Percentiles rank a stretch among this genome's conserved stretches.
Evolutionary conservation across 2,329 filamentous ascomycete genomes (phyloP).

Genomic region (Sarocladiaceae sp.): DNA sequence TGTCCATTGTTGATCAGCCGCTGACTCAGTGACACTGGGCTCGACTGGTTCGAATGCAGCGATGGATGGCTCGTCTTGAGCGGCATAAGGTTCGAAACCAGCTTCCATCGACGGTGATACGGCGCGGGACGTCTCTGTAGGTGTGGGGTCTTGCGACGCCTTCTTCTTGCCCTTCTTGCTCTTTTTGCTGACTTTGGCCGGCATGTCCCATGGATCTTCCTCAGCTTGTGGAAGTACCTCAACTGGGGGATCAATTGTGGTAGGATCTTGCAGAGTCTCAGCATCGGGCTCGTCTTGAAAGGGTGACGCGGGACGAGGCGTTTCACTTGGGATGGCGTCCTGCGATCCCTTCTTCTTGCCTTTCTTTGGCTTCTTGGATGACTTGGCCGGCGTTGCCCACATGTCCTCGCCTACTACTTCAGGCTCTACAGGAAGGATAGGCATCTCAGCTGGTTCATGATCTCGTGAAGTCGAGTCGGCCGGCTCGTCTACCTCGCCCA

Average conservation of each 20-base stretch:
- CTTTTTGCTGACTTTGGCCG: constrained; percentile 11
- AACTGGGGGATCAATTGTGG: background rate
- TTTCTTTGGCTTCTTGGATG: constrained; percentile 22
- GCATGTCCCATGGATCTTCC: background rate
- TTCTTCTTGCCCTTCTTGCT: constrained; percentile 11
- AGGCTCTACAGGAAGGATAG: background rate
- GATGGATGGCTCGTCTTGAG: too few relatives aligned
- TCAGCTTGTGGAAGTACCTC: background rate
- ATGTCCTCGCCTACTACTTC: background rate
- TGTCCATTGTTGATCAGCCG: constrained; percentile 10
- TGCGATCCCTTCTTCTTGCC: constrained; percentile 22
- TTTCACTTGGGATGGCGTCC: background rate
- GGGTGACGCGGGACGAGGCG: background rate
- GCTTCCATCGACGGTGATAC: background rate
- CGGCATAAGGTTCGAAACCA: too few relatives aligned
- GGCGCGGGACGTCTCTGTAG: background rate
- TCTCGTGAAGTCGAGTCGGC: background rate
- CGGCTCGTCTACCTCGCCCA: too few relatives aligned
- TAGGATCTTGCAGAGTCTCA: background rate
- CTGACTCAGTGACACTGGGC: background rate
- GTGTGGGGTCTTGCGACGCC: background rate
- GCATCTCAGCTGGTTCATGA: background rate
- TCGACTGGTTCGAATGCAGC: too few relatives aligned
- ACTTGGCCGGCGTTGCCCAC: background rate
- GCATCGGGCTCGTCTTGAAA: background rate